Evolutionary conservation across 2,329 filamentous ascomycete genomes (phyloP), one percentile per base, ranked within the genome.

Genomic region (Tolypocladium guangdongense): DNA sequence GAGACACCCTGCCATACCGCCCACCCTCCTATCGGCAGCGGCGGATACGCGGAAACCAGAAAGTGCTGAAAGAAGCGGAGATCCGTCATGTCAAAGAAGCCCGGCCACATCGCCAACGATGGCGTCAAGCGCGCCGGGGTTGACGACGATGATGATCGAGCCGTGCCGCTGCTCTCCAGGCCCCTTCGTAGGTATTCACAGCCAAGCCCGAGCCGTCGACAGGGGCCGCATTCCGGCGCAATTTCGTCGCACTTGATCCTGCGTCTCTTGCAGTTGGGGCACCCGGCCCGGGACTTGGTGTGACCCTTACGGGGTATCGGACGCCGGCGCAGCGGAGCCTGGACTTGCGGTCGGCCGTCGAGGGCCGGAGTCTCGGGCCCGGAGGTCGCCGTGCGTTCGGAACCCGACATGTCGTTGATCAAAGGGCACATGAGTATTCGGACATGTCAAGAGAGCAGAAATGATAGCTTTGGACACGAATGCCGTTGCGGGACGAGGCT

Each of bases 41-140:
- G 62, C 7, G 71, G 71, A 51, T 72, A 72, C 2, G 76, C 75
- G 8, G 70, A 63, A 6, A 74, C 64, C 10, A 80, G 57, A 57
- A 78, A 80, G 57, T 80, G 76, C 51, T 78, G 74, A 57, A 79
- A 79, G 62, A 78, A 76, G 22, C 74, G 68, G 62, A 80, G 68
- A 53, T 80, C 76, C 36, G 73, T 63, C 18, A 68, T 59, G 36
- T 66, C 67, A 55, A 76, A 78, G 27, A 60, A 59, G 53, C 51
- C 58, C 3, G 55, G 41, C 41, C 24, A 24, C 16, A 24, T 46
- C 24, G 41, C 7, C 16, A 30, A 46, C 41, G 41, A 30, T 18
- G 7, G 24, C 3, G 41, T 46, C 41, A 46, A 46, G 16, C 16
- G 32, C 16, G 41, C 24, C 41, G 41, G 2, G 4, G 16, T 30